phyloP scores from a whole-genome alignment of 306 rosid species.

The Dryas drummondii region DNA sequence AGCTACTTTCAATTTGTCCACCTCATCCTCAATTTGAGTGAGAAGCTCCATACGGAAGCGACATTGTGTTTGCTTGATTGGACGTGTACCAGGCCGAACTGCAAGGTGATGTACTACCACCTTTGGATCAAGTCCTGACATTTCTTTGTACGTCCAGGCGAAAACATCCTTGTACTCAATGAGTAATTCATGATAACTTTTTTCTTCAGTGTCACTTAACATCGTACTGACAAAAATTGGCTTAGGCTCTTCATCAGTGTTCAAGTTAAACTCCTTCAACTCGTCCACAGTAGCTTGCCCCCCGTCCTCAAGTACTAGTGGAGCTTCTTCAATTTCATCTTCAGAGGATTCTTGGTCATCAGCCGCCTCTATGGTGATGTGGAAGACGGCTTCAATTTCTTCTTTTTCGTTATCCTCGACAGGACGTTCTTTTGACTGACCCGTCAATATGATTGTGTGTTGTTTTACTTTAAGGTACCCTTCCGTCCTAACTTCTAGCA shows the following conservation, averaged over 20 bases:
- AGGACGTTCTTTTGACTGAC: not conserved
- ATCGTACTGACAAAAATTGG: not conserved
- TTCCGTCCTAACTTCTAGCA: not conserved
- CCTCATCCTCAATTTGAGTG: not conserved
- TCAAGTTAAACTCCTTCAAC: not conserved
- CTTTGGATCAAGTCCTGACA: not conserved
- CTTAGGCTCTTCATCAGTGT: not conserved
- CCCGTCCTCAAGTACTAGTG: not conserved
- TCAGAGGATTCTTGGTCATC: not conserved
- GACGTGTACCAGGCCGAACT: accelerated
- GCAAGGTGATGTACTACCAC: not conserved
- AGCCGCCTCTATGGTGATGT: not conserved
- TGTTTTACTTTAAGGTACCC: not conserved
- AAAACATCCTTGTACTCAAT: not conserved
- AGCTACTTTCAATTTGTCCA: not conserved
- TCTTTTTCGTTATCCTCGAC: not conserved
- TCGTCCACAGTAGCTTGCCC: not conserved
- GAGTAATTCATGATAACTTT: not conserved
- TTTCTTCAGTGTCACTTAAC: not conserved
- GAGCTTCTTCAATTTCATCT: not conserved
- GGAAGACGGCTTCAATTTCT: not conserved
- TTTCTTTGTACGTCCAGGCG: not conserved
- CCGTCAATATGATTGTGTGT: not conserved
- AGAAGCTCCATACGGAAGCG: accelerated
- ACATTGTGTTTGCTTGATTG: not conserved